These are phyloP conservation scores for Hyphopichia pseudoburtonii DNA, from an alignment of 1,139 yeast species.

Conservation along the genomic window DNA sequence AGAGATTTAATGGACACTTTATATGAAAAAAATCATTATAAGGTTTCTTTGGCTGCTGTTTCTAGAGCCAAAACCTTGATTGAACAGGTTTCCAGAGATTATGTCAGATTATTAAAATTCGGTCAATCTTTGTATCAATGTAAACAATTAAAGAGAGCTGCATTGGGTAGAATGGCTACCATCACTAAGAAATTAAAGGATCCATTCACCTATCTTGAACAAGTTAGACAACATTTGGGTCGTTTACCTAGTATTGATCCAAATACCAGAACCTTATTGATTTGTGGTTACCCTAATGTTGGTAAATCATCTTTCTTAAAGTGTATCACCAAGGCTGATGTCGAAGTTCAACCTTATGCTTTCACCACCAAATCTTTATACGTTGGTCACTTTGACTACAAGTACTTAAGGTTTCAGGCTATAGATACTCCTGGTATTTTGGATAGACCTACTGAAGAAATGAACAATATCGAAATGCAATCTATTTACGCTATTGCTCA, in stretches of 20 bases:
- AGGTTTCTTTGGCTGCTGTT: constrained; percentile 93
- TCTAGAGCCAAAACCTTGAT: constrained; percentile 91
- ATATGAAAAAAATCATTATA: constrained; percentile 96
- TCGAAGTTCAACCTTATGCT: constrained; percentile 98
- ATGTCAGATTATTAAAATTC: constrained; percentile 86
- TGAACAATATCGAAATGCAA: constrained; percentile 99
- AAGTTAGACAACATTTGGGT: constrained; percentile 98
- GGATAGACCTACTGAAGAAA: constrained; percentile 98
- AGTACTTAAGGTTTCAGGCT: constrained; percentile 95
- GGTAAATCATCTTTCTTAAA: constrained; percentile 95
- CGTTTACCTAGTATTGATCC: constrained; percentile 98
- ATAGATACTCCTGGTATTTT: constrained; percentile 98
- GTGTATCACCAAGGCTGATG: constrained; percentile 96
- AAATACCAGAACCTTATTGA: constrained; percentile 92
- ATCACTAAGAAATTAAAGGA: constrained; percentile 92
- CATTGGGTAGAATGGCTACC: constrained; percentile 99
- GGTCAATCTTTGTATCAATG: constrained; percentile 98
- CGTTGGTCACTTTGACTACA: constrained; percentile 97
- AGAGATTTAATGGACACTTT: constrained; percentile 96
- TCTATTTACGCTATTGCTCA: constrained; percentile 98
- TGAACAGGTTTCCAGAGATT: constrained; percentile 95
- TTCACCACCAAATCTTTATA: constrained; percentile 94
- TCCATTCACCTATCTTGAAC: constrained; percentile 89
- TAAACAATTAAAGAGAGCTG: constrained; percentile 97
- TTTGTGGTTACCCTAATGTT: constrained; percentile 98